Evolutionary conservation across 2,329 filamentous ascomycete genomes (phyloP).

Genomic region (Acrocalymma vagum): DNA sequence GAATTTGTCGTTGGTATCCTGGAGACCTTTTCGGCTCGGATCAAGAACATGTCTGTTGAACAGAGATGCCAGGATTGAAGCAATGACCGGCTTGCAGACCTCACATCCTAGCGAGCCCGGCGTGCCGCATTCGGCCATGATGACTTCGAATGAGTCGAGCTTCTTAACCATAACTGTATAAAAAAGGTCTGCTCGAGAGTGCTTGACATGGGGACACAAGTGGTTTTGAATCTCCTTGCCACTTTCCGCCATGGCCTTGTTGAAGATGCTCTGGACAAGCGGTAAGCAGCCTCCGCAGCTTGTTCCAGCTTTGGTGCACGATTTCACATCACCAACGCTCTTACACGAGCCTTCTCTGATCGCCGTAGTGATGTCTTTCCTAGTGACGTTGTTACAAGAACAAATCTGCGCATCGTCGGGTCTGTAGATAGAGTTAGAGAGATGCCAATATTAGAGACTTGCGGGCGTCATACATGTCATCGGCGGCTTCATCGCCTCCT

Average conservation of each 20-base stretch:
- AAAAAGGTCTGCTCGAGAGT: conserved; percentile 90
- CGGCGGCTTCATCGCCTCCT: conserved; percentile 77
- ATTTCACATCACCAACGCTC: conserved; percentile 82
- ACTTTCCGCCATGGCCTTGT: conserved; percentile 84
- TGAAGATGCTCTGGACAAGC: conserved; percentile 88
- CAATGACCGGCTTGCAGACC: conserved; percentile 83
- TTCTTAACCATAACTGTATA: conserved; percentile 86
- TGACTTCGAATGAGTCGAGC: conserved; percentile 73
- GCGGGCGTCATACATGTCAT: conserved; percentile 67
- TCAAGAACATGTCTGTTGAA: conserved; percentile 88
- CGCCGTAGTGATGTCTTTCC: conserved; percentile 76
- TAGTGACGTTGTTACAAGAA: conserved; percentile 91
- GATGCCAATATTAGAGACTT: no score
- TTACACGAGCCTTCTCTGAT: conserved; percentile 84
- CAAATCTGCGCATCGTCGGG: conserved; percentile 89
- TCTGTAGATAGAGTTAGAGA: conserved; percentile 37
- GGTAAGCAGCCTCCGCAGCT: conserved; percentile 92
- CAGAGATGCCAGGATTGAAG: conserved; percentile 79
- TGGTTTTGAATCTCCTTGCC: conserved; percentile 89
- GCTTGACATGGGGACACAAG: conserved; percentile 83
- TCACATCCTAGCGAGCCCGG: conserved; percentile 81
- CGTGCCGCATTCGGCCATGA: conserved; percentile 81
- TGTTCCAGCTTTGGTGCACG: conserved; percentile 90
- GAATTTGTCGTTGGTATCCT: conserved; percentile 91
- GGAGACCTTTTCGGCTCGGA: conserved; percentile 73